Conservation (phyloP, 441 rosid genomes). For the Syzygium syzygioides region DNA sequence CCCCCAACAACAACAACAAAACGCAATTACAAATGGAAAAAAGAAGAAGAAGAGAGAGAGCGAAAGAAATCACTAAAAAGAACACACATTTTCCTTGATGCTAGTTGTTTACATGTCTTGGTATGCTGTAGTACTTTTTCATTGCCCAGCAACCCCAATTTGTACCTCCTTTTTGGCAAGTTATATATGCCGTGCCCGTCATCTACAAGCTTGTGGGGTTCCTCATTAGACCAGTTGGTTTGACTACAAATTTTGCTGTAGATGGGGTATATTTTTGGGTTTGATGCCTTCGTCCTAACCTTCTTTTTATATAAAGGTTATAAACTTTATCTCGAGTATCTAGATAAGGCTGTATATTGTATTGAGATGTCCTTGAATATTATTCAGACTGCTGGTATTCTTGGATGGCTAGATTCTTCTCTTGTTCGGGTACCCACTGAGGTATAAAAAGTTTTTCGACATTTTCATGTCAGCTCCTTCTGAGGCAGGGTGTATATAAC, state of each 20-base stretch:
- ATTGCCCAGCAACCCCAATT: not conserved
- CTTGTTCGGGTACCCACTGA: slow-evolving; percentile 29
- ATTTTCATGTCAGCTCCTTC: not conserved
- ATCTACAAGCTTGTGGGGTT: not conserved
- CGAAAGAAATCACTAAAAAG: not conserved
- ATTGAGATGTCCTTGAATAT: not conserved
- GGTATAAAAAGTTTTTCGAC: slow-evolving; percentile 2
- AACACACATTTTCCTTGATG: not conserved
- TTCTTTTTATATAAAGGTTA: not conserved
- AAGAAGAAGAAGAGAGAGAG: not conserved
- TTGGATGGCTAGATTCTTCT: slow-evolving; percentile 30
- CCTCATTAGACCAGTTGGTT: not conserved
- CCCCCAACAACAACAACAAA: not conserved
- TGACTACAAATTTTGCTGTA: not conserved
- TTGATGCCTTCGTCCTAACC: not conserved
- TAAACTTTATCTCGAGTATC: not conserved
- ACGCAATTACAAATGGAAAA: not conserved
- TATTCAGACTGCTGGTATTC: slow-evolving; percentile 29
- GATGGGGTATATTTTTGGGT: not conserved
- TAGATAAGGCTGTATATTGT: not conserved
- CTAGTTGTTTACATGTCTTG: not conserved
- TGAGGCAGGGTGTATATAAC: not conserved
- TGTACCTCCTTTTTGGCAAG: not conserved
- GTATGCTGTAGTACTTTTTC: not conserved
- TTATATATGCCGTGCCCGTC: not conserved